Base-by-base conservation (phyloP, 75 land plant genomes). In the Cupressus sempervirens region DNA sequence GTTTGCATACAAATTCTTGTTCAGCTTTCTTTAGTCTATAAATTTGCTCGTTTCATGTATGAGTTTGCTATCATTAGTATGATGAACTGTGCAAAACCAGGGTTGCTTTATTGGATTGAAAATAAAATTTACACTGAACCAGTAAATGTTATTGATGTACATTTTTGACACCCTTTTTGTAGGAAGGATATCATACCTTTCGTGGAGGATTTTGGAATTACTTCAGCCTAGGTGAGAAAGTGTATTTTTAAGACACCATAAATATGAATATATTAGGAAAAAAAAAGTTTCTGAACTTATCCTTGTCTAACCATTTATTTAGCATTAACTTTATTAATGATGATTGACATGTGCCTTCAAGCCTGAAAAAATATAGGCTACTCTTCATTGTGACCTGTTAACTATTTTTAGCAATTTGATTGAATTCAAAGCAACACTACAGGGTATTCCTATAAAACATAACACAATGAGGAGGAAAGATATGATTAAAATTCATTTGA, bases 171-270 rank as follows among this genome's bases (percentile, higher is more conserved):
- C 30, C 46, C 23, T 45, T 79, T 79, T 11, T 45, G 29, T 91
- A 97, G 99, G 99, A 92, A 76, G 94, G 93, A 12, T 87, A 58
- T 58, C 90, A 92, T 80, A 93, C 92, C 16, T 97, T 85, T 92
- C 98, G 94, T 48, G 99, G 99, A 41, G 99, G 99, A 84, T 97
- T 97, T 88, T 97, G 99, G 99, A 97, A 97, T 86, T 97, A 97
- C 87, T 96, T 97, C 86, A 96, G 99, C 84, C 90, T 97, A 87
- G 99, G 99, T 97, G 87, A 83, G 91, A 85, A 30, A 9, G 80
- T 45, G 38, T 41, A 41, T 36, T 16, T 84, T 62, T n/a, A 29
- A 84, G 26, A 52, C 8, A 30, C 26, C 81, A 79, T n/a, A 2
- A 43, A 41, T n/a, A 11, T 43, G 4, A 41, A 79, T 79, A 79